Evolutionary conservation across 192 early-diverging fungal genomes (phyloP).

Genomic region (Geranomyces michiganensis): DNA sequence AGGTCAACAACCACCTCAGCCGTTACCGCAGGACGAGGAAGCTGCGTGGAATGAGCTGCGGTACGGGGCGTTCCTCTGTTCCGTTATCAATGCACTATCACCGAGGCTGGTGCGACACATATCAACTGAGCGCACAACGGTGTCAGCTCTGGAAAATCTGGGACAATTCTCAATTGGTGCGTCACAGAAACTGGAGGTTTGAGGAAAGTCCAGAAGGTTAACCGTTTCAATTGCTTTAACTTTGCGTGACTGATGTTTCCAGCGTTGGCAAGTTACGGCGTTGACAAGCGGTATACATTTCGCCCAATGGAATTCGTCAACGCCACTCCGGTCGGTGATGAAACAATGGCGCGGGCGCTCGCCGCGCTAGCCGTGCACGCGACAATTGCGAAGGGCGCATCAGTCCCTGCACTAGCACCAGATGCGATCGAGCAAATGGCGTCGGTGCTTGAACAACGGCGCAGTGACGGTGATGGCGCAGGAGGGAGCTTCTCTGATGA

Average conservation of each 20-base stretch:
- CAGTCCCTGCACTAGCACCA: background rate
- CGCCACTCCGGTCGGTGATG: constrained; percentile 43
- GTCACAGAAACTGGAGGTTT: background rate
- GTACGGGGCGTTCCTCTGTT: constrained; percentile 31
- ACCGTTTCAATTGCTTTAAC: background rate
- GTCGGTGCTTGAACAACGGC: background rate
- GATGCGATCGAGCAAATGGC: constrained; percentile 2
- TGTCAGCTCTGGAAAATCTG: constrained; percentile 41
- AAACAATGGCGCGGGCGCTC: constrained; percentile 31
- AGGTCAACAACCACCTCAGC: background rate
- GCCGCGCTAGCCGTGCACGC: constrained; percentile 34
- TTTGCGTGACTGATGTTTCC: background rate
- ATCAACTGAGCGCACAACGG: background rate
- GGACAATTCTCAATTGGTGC: constrained; percentile 31
- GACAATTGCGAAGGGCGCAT: constrained; percentile 14
- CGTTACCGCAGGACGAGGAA: constrained; percentile 8
- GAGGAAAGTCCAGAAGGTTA: background rate
- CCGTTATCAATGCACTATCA: constrained; percentile 38
- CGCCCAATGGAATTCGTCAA: constrained; percentile 48
- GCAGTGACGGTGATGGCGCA: background rate
- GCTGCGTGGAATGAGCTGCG: constrained; percentile 40
- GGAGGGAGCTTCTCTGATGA: constrained; percentile 4
- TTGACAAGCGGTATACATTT: constrained; percentile 33
- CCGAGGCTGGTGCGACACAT: constrained; percentile 39
- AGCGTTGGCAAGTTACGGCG: constrained; percentile 37